Percentiles rank a stretch among this genome's conserved stretches.
Conservation (phyloP, 208 protist genomes). For the Histomonas meleagridis region DNA sequence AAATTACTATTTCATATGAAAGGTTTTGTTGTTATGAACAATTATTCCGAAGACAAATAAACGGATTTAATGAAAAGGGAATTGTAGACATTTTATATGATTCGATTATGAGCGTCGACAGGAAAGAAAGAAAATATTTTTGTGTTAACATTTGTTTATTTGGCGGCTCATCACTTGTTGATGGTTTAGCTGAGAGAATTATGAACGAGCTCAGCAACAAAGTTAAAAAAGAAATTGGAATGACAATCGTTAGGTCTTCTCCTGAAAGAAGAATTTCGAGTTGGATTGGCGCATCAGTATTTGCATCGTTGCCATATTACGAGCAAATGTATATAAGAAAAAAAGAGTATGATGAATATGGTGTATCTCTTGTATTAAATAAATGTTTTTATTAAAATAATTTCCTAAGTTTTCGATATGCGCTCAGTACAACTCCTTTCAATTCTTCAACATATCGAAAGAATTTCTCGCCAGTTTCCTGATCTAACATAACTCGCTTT, state of each 20-base stretch:
- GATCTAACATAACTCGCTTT: too few relatives aligned
- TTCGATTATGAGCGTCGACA: conserved; percentile 59
- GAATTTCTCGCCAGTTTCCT: too few relatives aligned
- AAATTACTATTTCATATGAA: conserved; percentile 49
- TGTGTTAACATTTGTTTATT: conserved; percentile 57
- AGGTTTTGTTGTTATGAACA: conserved; percentile 61
- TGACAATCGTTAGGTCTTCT: conserved; percentile 46
- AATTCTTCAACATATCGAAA: too few relatives aligned
- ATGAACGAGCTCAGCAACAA: conserved; percentile 62
- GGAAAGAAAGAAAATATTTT: conserved; percentile 57
- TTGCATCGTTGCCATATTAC: too few relatives aligned
- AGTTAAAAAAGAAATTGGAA: too few relatives aligned
- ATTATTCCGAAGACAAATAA: conserved; percentile 64
- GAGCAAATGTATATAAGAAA: too few relatives aligned
- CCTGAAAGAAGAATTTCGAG: conserved; percentile 68
- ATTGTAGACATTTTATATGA: background rate
- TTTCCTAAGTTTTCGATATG: too few relatives aligned
- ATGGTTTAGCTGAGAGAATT: conserved; percentile 84
- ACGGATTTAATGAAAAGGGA: background rate
- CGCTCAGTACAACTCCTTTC: too few relatives aligned
- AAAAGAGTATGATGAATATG: too few relatives aligned
- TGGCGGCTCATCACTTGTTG: conserved; percentile 55
- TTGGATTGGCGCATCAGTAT: conserved; percentile 51
- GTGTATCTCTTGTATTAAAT: too few relatives aligned
- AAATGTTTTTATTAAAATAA: too few relatives aligned